Percentiles rank a stretch among this genome's conserved stretches.
Evolutionary conservation across 2,329 filamentous ascomycete genomes (phyloP).

Genomic region (Gaeumannomyces tritici): DNA sequence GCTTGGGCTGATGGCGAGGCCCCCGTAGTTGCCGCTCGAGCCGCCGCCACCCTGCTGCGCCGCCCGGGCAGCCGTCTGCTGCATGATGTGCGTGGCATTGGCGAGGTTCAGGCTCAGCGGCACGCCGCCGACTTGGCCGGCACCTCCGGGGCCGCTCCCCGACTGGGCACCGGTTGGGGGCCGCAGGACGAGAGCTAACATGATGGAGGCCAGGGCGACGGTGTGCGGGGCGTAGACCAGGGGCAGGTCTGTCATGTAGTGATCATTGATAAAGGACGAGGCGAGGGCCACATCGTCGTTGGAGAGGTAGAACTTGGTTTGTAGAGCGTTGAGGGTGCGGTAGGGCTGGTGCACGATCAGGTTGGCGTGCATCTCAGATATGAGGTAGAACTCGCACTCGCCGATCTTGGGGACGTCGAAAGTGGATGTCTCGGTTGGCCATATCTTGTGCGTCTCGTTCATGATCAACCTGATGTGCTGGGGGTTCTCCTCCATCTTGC

Average conservation of each 20-base stretch:
- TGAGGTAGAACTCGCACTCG: slow-evolving; percentile 88
- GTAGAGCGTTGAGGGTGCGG: slow-evolving; percentile 64
- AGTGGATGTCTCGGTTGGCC: slow-evolving; percentile 44
- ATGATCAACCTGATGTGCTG: slow-evolving; percentile 92
- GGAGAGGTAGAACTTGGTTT: slow-evolving; percentile 59
- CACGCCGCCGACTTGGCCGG: slow-evolving; percentile 8
- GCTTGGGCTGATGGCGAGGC: slow-evolving; percentile 16
- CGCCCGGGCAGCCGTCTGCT: background rate
- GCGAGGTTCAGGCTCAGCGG: slow-evolving; percentile 8
- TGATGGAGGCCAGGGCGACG: slow-evolving; percentile 77
- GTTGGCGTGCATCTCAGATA: slow-evolving; percentile 83
- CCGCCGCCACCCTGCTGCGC: background rate
- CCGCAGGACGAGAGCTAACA: slow-evolving; percentile 74
- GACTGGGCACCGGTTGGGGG: slow-evolving; percentile 26
- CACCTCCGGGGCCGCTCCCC: slow-evolving; percentile 1
- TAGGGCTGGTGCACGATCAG: slow-evolving; percentile 89
- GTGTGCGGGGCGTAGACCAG: slow-evolving; percentile 78
- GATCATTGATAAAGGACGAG: slow-evolving; percentile 81
- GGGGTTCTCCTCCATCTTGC: slow-evolving; percentile 96
- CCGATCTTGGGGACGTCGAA: slow-evolving; percentile 77
- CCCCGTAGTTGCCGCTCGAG: slow-evolving; percentile 18
- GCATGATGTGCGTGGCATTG: background rate
- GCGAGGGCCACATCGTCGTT: slow-evolving; percentile 71
- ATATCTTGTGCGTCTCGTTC: slow-evolving; percentile 74
- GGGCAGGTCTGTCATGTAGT: slow-evolving; percentile 86